These are phyloP conservation scores for Aschersonia sp. DNA, from an alignment of 2,329 filamentous ascomycete genomes.

Conservation along the genomic window DNA sequence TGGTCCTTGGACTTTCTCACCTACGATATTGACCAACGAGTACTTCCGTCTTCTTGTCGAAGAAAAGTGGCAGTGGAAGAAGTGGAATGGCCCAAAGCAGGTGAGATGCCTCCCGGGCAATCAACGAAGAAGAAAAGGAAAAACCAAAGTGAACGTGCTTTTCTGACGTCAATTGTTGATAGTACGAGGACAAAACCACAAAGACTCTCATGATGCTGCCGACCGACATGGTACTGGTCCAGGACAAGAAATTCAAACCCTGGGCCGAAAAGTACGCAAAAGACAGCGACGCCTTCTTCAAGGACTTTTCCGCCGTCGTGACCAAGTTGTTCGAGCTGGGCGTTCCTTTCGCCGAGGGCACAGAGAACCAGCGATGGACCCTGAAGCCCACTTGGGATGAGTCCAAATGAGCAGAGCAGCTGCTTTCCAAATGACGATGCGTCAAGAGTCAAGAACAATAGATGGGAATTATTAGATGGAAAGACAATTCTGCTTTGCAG, in stretches of 20 bases:
- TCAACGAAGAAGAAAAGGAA: neutral
- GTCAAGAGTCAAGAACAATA: too few relatives aligned
- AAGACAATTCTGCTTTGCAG: too few relatives aligned
- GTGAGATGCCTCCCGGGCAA: slow-evolving; percentile 14
- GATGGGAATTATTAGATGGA: too few relatives aligned
- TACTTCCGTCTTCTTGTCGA: slow-evolving; percentile 78
- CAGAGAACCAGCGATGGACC: slow-evolving; percentile 38
- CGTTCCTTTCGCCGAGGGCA: slow-evolving; percentile 65
- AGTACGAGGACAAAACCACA: slow-evolving; percentile 77
- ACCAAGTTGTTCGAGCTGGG: slow-evolving; percentile 84
- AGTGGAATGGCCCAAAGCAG: slow-evolving; percentile 82
- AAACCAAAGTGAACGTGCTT: too few relatives aligned
- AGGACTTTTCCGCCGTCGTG: slow-evolving; percentile 71
- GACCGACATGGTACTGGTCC: slow-evolving; percentile 71
- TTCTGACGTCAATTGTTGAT: slow-evolving; percentile 15
- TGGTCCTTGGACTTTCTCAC: slow-evolving; percentile 86
- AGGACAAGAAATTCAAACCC: slow-evolving; percentile 75
- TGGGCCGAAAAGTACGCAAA: slow-evolving; percentile 79
- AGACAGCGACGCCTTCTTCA: slow-evolving; percentile 85
- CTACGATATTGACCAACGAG: slow-evolving; percentile 86
- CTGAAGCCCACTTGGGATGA: slow-evolving; percentile 43
- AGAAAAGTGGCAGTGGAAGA: slow-evolving; percentile 85
- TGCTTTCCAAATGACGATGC: neutral
- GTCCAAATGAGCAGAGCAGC: slow-evolving; percentile 10
- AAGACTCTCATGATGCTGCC: slow-evolving; percentile 97